Percentiles rank a stretch among this genome's conserved stretches.
Evolutionary conservation across 2,329 filamentous ascomycete species (phyloP).

Genomic region (Reticulascus tulasneorum): DNA sequence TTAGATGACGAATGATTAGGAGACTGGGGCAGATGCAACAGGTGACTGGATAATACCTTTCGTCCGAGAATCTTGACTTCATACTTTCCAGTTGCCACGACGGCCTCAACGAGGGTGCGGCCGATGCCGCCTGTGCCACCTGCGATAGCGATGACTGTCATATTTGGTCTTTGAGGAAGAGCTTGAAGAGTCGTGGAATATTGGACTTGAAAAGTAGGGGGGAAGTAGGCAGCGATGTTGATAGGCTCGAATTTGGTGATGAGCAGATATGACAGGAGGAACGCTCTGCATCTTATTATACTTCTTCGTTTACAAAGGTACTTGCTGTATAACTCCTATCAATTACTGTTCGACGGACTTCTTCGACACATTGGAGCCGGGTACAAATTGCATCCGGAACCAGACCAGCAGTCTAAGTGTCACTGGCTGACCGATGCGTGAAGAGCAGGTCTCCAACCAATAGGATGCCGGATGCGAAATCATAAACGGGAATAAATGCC

Average conservation of each 20-base stretch:
- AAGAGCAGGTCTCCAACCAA: not conserved
- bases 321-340: not conserved
- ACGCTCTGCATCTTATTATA: not conserved
- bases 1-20: not conserved
- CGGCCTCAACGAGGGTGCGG: conserved; percentile 39
- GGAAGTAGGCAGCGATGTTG: not conserved
- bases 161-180: not conserved
- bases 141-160: conserved; percentile 36
- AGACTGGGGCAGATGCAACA: not conserved
- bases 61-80: conserved; percentile 37
- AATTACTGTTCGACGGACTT: not conserved
- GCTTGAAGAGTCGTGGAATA: not conserved
- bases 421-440: not conserved
- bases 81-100: conserved; percentile 28
- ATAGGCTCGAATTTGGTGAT: not conserved
- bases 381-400: conserved; percentile 3
- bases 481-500: conserved; percentile 7
- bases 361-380: not conserved
- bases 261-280: not conserved
- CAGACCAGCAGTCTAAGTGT: not conserved
- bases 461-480: conserved; percentile 4
- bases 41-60: conserved; percentile 22
- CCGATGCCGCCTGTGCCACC: conserved; percentile 44
- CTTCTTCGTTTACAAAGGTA: not conserved
- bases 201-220: not conserved